Base-by-base conservation (phyloP, 2,329 filamentous ascomycete species). In the Davidsoniella neocaledoniae region DNA sequence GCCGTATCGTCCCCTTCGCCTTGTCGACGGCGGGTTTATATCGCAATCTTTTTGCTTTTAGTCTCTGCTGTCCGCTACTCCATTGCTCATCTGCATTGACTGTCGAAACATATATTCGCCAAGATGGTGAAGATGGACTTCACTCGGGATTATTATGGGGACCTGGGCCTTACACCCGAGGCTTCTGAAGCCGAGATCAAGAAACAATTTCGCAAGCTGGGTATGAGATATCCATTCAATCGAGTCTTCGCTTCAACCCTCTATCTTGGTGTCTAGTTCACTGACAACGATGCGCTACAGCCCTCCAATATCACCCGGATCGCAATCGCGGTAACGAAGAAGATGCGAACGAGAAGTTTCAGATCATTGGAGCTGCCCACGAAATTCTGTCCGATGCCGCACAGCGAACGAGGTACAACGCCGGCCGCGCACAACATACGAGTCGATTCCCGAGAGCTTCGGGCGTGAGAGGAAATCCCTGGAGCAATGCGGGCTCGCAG, bases 291-390 rank as follows among this genome's bases (percentile, higher is more conserved):
- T 19, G 5, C 38, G n/a, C 16, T 25, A 12, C 39, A 86, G 86
- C 86, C 44, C 70, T 93, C 43, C 83, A 84, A 63, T 93, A 83
- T 59, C 87, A 94, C 60, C 87, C 87, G 6, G 87, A 94, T 62
- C 81, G 87, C 53, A 94, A 94, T 60, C 85, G 82, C 9, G 87
- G 87, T 47, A 77, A 76, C 59, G 86, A 94, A 64, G 66, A 76
- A 51, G 85, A 90, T 59, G 83, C 82, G 60, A 85, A 84, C 56
- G 72, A 81, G 29, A 83, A 85, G 59, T 94, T 94, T 59, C 84
- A 93, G 62, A 76, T 81, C 46, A 93, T 94, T 45, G 85, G 93
- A 63, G 77, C 83, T 4, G 87, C 87, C 19, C 81, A 93, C 60
- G 87, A 94, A 61, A 72, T 94, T 48, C 63, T 79, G 12, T 69